A percentile compares a stretch with the other conserved stretches of the same genome.
Conservation (phyloP, 2,329 filamentous ascomycete species). For the Fusarium sp. region DNA sequence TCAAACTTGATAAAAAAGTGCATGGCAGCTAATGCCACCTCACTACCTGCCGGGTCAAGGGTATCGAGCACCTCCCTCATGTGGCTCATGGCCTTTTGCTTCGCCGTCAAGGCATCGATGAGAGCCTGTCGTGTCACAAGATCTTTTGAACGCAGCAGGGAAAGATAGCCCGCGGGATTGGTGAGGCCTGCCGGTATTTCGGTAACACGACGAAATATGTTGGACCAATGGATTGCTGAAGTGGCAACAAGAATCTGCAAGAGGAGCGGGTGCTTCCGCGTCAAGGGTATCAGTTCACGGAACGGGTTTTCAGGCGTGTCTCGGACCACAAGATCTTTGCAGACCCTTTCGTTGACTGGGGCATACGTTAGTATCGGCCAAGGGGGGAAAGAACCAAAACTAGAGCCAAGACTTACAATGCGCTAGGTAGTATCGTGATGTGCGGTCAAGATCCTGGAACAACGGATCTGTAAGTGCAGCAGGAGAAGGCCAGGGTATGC, state of each 20-base stretch:
- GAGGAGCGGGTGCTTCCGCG: conserved; percentile 55
- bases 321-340: conserved; percentile 62
- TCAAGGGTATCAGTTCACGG: conserved; percentile 58
- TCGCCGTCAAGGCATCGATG: conserved; percentile 57
- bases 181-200: conserved; percentile 45
- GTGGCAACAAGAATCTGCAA: conserved; percentile 60
- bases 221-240: conserved; percentile 60
- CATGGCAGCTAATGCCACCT: conserved; percentile 58
- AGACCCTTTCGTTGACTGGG: conserved; percentile 58
- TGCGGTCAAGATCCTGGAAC: conserved; percentile 60
- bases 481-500: conserved; percentile 33
- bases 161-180: conserved; percentile 50
- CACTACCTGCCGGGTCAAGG: conserved; percentile 52
- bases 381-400: background rate
- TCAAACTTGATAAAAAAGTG: conserved; percentile 63
- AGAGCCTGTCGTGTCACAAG: conserved; percentile 52
- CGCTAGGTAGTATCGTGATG: conserved; percentile 57
- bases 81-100: conserved; percentile 57
- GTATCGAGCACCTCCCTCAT: conserved; percentile 53
- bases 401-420: conserved; percentile 53
- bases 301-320: conserved; percentile 59
- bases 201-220: conserved; percentile 50
- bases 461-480: conserved; percentile 61
- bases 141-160: conserved; percentile 50
- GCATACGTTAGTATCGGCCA: conserved; percentile 39